A percentile compares a stretch with the other conserved stretches of the same genome.
These are phyloP conservation scores for Calonectria fujianensis DNA, from an alignment of 2,329 filamentous ascomycete genomes.

Conservation along the genomic window DNA sequence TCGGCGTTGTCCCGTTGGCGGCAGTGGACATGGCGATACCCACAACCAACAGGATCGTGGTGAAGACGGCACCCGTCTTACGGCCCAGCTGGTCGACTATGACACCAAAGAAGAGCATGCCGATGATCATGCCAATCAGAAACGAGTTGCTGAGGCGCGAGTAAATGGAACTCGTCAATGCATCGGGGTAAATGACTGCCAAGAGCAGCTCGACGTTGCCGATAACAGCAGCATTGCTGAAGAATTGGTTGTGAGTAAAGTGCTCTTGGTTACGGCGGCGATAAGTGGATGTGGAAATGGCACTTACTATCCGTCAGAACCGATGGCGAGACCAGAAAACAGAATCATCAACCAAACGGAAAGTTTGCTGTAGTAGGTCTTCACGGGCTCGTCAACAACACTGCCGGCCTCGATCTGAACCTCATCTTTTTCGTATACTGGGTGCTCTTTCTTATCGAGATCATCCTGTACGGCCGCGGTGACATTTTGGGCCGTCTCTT, in stretches of 20 bases:
- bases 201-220: slow-evolving; percentile 66
- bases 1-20: slow-evolving; percentile 61
- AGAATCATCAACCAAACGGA: slow-evolving; percentile 66
- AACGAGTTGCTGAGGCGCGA: slow-evolving; percentile 73
- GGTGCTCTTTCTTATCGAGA: slow-evolving; percentile 35
- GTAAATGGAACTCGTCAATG: slow-evolving; percentile 66
- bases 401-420: slow-evolving; percentile 46
- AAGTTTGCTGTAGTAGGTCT: slow-evolving; percentile 61
- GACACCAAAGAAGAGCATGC: slow-evolving; percentile 72
- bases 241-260: slow-evolving; percentile 10
- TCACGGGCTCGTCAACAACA: slow-evolving; percentile 45
- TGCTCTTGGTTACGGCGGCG: neutral
- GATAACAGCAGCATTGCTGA: slow-evolving; percentile 65
- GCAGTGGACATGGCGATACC: slow-evolving; percentile 68
- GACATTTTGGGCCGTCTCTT: slow-evolving; percentile 13
- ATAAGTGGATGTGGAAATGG: neutral
- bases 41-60: slow-evolving; percentile 67
- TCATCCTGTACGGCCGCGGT: slow-evolving; percentile 12
- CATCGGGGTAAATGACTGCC: slow-evolving; percentile 64
- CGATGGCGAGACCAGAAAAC: slow-evolving; percentile 67
- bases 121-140: slow-evolving; percentile 73
- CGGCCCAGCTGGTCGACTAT: slow-evolving; percentile 71
- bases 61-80: slow-evolving; percentile 67
- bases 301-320: slow-evolving; percentile 65
- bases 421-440: slow-evolving; percentile 27